Evolutionary conservation across 257 asterid species (phyloP).

Genomic region (Plectranthus barbatus): DNA sequence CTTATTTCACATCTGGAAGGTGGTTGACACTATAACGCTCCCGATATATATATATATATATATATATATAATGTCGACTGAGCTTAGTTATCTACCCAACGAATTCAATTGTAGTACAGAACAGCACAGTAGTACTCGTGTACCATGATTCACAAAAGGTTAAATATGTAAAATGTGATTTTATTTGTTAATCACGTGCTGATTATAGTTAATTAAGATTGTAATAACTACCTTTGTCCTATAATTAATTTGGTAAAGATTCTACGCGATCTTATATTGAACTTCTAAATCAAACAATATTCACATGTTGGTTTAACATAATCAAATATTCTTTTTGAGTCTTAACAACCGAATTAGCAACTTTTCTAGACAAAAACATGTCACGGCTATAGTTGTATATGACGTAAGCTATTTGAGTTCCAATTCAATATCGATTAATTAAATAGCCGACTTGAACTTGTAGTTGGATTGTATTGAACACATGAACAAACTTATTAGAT

Average conservation of each 20-base stretch:
- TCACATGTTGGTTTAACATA: conserved; percentile 2
- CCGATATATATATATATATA: no score
- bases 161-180: neutral
- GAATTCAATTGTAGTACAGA: conserved; percentile 24
- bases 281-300: neutral
- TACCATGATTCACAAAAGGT: neutral
- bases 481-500: no score
- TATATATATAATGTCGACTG: no score
- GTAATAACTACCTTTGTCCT: neutral
- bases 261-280: neutral
- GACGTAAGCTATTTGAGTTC: no score
- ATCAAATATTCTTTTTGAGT: neutral
- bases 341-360: neutral
- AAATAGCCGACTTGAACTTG: no score
- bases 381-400: neutral
- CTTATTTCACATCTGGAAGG: no score
- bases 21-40: no score
- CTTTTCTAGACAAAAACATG: no score
- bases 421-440: no score
- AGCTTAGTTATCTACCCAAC: conserved; percentile 15
- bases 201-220: neutral
- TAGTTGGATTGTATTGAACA: no score
- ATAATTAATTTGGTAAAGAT: neutral
- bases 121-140: no score
- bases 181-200: neutral